A percentile compares a stretch with the other conserved stretches of the same genome.
These are phyloP conservation scores for Brassica hybrid DNA, from an alignment of 441 rosid genomes.

Conservation along the genomic window DNA sequence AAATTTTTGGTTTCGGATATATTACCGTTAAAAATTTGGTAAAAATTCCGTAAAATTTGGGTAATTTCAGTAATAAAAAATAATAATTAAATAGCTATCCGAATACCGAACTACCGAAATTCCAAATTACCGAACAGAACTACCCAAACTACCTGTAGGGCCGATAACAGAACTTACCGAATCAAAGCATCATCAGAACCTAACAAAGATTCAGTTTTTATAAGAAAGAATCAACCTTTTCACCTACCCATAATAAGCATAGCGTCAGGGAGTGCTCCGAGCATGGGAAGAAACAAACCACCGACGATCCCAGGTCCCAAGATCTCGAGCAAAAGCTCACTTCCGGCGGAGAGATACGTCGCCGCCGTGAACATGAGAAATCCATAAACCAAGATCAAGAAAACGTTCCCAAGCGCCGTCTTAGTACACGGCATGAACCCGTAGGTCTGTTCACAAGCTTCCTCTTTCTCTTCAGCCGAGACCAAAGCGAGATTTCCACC, in stretches of 20 bases:
- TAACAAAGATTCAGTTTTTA: slow-evolving; percentile 24
- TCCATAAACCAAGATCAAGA: slow-evolving; percentile 82
- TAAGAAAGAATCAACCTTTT: background rate
- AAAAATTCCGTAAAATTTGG: too few species aligned
- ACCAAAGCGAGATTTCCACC: slow-evolving; percentile 1
- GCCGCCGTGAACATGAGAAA: slow-evolving; percentile 84
- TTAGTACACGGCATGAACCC: slow-evolving; percentile 95
- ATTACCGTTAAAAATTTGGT: too few species aligned
- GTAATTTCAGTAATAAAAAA: too few species aligned
- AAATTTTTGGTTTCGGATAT: too few species aligned
- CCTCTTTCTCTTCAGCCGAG: slow-evolving; percentile 35
- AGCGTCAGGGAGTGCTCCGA: slow-evolving; percentile 97
- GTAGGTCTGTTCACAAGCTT: slow-evolving; percentile 81
- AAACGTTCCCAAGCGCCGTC: slow-evolving; percentile 75
- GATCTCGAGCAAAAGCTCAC: slow-evolving; percentile 94
- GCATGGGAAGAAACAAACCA: slow-evolving; percentile 88
- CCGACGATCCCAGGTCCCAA: slow-evolving; percentile 92
- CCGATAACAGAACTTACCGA: too few species aligned
- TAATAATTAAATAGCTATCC: too few species aligned
- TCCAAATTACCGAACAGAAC: background rate
- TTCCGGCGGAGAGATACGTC: slow-evolving; percentile 77
- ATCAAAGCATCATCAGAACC: slow-evolving; percentile 3
- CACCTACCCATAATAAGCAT: slow-evolving; percentile 86
- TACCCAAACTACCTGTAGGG: background rate
- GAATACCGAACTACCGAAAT: background rate